Evolutionary conservation across 2,329 filamentous ascomycete genomes (phyloP), one percentile per base, ranked within the genome.

Genomic region (Didymella pomorum): DNA sequence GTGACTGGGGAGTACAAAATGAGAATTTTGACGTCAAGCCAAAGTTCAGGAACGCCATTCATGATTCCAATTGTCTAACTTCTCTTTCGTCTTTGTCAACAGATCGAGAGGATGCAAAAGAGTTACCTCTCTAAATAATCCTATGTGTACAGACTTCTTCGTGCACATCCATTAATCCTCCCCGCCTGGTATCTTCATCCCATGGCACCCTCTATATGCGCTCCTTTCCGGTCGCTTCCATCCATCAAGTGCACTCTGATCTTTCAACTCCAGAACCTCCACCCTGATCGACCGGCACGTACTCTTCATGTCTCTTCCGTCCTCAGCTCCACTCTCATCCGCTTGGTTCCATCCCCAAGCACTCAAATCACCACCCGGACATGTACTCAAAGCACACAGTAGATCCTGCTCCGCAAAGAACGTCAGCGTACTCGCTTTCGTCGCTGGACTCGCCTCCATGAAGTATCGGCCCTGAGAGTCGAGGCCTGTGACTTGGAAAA

Each of bases 401-500:
- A 94, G 76, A 72, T 93, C 89, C 68, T 90, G 86, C 79, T 95
- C 92, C 0, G 91, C 90, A 60, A 95, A 86, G 71, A 95, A 93
- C 75, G 92, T 89, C 56, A 94, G 85, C 55, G 83, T 87, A 57
- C 68, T 69, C 11, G 65, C 62, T 8, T 56, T 29, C 0, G 67
- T 73, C 2, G 74, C 73, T 0, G 76, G 76, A 20, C 67, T 71
- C 1, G 71, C 48, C 59, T 77, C 75, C 83, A 96, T 96, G 60
- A 91, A 52, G 33, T 71, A 72, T 14, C 68, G 51, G 1, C 71
- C 69, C 33, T 72, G 66, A 11, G 84, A 81, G 68, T 95, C 89
- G 45, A 95, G 73, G 0, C 91, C 91, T 0, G 92, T 95, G 7
- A 93, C 90, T 74, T 96, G 92, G 72, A 96, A 95, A 3, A 96